Conservation (phyloP, 306 rosid genomes). For the Datisca glomerata region DNA sequence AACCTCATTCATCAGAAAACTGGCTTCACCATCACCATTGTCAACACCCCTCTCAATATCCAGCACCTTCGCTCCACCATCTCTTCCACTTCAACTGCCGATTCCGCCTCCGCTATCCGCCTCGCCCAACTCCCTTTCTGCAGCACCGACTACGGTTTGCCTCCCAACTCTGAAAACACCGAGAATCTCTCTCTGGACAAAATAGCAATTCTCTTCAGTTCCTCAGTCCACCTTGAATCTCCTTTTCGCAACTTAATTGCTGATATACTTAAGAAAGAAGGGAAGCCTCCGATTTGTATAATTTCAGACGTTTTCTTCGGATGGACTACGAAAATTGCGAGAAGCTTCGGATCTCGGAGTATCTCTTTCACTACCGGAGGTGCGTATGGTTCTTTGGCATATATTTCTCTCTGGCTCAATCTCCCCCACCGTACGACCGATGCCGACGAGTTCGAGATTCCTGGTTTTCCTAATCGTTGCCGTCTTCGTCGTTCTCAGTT, state of each 20-base stretch:
- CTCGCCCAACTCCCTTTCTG: constrained; percentile 38
- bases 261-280: constrained; percentile 23
- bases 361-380: constrained; percentile 49
- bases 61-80: constrained; percentile 35
- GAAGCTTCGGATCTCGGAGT: constrained; percentile 21
- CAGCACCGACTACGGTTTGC: constrained; percentile 28
- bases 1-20: constrained; percentile 31
- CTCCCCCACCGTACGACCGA: constrained; percentile 41
- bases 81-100: constrained; percentile 4
- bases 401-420: constrained; percentile 41
- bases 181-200: constrained; percentile 32
- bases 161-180: constrained; percentile 45
- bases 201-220: constrained; percentile 12
- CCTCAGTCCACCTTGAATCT: constrained; percentile 34
- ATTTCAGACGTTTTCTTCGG: constrained; percentile 46
- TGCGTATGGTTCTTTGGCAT: constrained; percentile 63
- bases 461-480: constrained; percentile 49
- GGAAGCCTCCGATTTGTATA: constrained; percentile 29
- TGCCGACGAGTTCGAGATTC: constrained; percentile 32
- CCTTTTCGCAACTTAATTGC: constrained; percentile 29
- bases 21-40: constrained; percentile 39
- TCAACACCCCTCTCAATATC: constrained; percentile 52
- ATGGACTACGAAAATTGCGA: constrained; percentile 41
- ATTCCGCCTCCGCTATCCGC: constrained; percentile 7
- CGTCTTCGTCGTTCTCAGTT: constrained; percentile 36